Evolutionary conservation across 2,329 filamentous ascomycete genomes (phyloP).

Genomic region (Metarhizium brunneum): DNA sequence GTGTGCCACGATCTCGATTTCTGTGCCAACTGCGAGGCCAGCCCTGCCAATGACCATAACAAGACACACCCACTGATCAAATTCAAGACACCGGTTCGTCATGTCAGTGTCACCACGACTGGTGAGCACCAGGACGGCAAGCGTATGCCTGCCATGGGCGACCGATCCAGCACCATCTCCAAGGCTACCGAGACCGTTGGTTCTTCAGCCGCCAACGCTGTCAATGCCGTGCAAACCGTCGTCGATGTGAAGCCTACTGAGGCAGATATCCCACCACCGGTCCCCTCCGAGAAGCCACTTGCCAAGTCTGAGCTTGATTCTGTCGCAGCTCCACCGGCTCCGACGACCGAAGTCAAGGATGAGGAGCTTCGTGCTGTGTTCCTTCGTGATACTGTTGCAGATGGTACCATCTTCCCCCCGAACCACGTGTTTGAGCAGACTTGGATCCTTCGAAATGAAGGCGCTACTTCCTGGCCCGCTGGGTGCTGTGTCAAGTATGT

Average conservation of each 20-base stretch:
- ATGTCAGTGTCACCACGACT: conserved; percentile 77
- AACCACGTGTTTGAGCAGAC: conserved; percentile 77
- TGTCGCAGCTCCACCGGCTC: conserved; percentile 2
- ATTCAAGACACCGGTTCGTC: conserved; percentile 86
- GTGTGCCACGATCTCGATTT: conserved; percentile 94
- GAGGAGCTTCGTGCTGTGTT: conserved; percentile 47
- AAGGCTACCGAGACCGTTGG: conserved; percentile 36
- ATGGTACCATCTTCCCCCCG: conserved; percentile 64
- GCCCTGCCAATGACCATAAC: conserved; percentile 78
- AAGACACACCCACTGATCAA: conserved; percentile 95
- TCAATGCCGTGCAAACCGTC: conserved; percentile 57
- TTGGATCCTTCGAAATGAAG: conserved; percentile 85
- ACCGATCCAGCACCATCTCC: conserved; percentile 36
- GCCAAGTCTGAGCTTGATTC: conserved; percentile 9
- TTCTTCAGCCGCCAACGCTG: conserved; percentile 37
- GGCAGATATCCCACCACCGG: conserved; percentile 9
- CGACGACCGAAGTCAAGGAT: conserved; percentile 15
- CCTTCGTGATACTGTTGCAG: conserved; percentile 65
- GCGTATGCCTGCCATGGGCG: conserved; percentile 61
- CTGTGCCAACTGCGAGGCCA: conserved; percentile 87
- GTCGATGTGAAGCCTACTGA: conserved; percentile 60
- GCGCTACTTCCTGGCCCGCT: conserved; percentile 70
- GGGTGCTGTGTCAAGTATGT: conserved; percentile 88
- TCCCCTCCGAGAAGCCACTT: conserved; percentile 5
- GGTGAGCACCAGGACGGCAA: conserved; percentile 65